These are phyloP conservation scores for Nemania sp. DNA, from an alignment of 2,329 filamentous ascomycete genomes.

Conservation along the genomic window DNA sequence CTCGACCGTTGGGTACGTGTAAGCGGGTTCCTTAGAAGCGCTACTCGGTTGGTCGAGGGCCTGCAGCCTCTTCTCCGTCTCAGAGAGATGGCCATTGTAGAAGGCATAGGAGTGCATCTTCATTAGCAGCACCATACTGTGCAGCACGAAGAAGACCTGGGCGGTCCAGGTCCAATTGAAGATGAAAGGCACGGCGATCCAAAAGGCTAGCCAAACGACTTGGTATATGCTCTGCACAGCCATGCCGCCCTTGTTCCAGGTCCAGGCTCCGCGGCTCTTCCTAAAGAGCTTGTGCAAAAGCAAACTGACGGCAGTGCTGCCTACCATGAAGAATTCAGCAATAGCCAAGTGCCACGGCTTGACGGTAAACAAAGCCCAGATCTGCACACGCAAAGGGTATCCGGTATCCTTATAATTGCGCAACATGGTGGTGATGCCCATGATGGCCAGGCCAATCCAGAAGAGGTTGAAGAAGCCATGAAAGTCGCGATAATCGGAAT, in stretches of 20 bases:
- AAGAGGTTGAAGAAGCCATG: conserved; percentile 98
- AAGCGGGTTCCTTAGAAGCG: conserved; percentile 75
- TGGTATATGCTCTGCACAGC: conserved; percentile 87
- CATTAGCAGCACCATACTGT: conserved; percentile 93
- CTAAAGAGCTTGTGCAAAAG: conserved; percentile 79
- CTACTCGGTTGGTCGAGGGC: conserved; percentile 82
- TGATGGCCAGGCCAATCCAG: conserved; percentile 96
- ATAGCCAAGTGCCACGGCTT: conserved; percentile 90
- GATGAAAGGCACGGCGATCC: conserved; percentile 87
- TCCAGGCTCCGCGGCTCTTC: conserved; percentile 64
- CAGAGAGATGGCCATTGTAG: conserved; percentile 95
- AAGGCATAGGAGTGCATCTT: conserved; percentile 99
- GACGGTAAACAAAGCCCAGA: conserved; percentile 88
- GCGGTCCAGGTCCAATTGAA: conserved; percentile 96
- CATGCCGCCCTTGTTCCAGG: conserved; percentile 84
- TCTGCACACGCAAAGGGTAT: conserved; percentile 83
- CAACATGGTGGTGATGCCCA: conserved; percentile 94
- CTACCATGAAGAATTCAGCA: conserved; percentile 87
- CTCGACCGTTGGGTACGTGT: conserved; percentile 78
- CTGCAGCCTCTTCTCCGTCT: conserved; percentile 83
- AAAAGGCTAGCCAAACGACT: conserved; percentile 79
- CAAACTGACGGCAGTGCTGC: conserved; percentile 76
- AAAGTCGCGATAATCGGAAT: conserved; percentile 93
- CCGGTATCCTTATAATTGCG: conserved; percentile 95
- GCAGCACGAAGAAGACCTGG: conserved; percentile 92